Base-by-base conservation (phyloP, 768 basidiomycete species). In the Tricholoma sp. region DNA sequence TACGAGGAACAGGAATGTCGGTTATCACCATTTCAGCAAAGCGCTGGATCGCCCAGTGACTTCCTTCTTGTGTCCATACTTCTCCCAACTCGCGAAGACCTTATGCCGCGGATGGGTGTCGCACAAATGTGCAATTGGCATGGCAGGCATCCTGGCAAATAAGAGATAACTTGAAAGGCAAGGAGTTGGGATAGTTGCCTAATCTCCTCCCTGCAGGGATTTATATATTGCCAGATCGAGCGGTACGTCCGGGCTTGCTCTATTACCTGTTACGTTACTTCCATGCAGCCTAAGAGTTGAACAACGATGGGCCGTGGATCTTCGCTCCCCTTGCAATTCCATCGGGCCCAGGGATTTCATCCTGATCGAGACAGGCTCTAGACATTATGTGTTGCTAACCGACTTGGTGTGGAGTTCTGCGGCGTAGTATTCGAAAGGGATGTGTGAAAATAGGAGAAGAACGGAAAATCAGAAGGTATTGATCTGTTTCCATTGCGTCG, bases 41-140 rank as follows among this genome's bases (percentile, higher is more conserved):
- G 61, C 80, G 75, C 66, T 89, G 83, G 11, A 79, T 71, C 1
- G 80, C 54, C 77, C 81, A 78, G 58, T 85, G 86, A 76, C 68
- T 31, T 74, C 57, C 31, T 60, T 66, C 24, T 57, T 71, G 59
- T 80, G 75, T 55, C 79, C 72, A 61, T 72, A 61, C 59, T 65
- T 77, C 61, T 85, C 84, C 83, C 83, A 85, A 31, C 66, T 61
- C 8, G 65, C 63, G 63, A 84, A 74, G 54, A 77, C 63, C 27
- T 66, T 62, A 29, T 74, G 67, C 24, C 73, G 78, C 46, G 67
- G 64, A 35, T 64, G 62, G 37, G 84, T 52, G 55, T 84, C 80
- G 31, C 76, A 67, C 43, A 78, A 71, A 59, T 76, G 69, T 31
- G 79, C 63, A 46, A 68, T 60, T n/a, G 71, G 65, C 10, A 54